Conservation (phyloP, 768 basidiomycete genomes). For the Nevesoporus exiguus region DNA sequence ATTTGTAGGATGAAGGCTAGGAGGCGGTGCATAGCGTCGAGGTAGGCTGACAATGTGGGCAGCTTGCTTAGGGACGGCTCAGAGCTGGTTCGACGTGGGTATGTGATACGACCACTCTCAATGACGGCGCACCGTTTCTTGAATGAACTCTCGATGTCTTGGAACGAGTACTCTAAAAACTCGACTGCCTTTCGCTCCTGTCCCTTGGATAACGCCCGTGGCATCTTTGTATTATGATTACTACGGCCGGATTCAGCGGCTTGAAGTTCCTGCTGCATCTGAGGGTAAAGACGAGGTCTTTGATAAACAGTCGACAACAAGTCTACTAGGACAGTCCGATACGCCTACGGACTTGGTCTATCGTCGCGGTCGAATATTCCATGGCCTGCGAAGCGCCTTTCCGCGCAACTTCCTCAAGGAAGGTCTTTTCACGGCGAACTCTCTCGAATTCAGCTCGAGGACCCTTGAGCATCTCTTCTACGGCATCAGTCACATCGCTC, state of each 20-base stretch:
- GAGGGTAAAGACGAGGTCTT: background rate
- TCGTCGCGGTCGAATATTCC: constrained; percentile 55
- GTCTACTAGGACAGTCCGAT: constrained; percentile 50
- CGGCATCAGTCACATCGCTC: constrained; percentile 65
- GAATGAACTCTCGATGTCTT: constrained; percentile 63
- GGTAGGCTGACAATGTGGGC: constrained; percentile 56
- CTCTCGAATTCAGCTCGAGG: constrained; percentile 71
- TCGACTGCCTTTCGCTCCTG: constrained; percentile 67
- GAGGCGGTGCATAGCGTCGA: constrained; percentile 53
- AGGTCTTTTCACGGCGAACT: constrained; percentile 55
- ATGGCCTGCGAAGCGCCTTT: constrained; percentile 64
- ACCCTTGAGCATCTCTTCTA: constrained; percentile 60
- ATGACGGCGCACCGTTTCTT: constrained; percentile 65
- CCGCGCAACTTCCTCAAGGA: constrained; percentile 57
- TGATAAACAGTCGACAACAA: constrained; percentile 22
- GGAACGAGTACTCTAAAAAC: constrained; percentile 62
- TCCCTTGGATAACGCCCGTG: constrained; percentile 39
- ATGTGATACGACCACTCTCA: background rate
- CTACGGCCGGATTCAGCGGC: too few relatives aligned
- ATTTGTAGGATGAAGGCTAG: constrained; percentile 67
- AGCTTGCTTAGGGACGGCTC: constrained; percentile 44
- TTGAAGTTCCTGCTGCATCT: background rate
- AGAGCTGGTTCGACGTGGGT: constrained; percentile 10
- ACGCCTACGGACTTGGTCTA: constrained; percentile 63
- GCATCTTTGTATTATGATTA: background rate